phyloP scores from a whole-genome alignment of 257 asterid genomes.

The Salvia rosmarinus region DNA sequence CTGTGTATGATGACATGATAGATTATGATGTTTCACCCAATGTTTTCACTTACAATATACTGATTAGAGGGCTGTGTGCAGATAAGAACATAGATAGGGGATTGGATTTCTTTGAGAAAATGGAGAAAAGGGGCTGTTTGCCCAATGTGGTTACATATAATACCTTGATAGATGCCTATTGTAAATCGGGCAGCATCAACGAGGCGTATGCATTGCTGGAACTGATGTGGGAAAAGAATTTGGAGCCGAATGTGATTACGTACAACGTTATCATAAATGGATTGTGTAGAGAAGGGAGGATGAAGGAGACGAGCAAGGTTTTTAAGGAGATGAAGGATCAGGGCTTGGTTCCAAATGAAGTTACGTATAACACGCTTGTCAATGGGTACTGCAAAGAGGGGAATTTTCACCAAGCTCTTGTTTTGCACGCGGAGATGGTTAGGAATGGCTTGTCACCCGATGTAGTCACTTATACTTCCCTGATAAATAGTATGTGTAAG shows the following conservation, averaged over 20 bases:
- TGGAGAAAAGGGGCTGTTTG: constrained; percentile 68
- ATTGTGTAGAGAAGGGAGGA: constrained; percentile 72
- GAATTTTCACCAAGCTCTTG: constrained; percentile 81
- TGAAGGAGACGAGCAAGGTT: constrained; percentile 59
- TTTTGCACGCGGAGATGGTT: constrained; percentile 76
- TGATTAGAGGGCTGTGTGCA: constrained; percentile 76
- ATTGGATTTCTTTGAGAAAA: constrained; percentile 51
- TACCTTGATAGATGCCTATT: constrained; percentile 67
- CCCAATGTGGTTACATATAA: constrained; percentile 79
- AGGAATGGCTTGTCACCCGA: constrained; percentile 79
- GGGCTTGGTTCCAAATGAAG: constrained; percentile 72
- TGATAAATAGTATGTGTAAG: constrained; percentile 76
- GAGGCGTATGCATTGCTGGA: constrained; percentile 48
- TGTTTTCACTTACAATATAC: constrained; percentile 73
- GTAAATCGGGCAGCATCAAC: constrained; percentile 58
- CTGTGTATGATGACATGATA: constrained; percentile 58
- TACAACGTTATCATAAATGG: constrained; percentile 76
- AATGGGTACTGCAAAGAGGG: constrained; percentile 84
- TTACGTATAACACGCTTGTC: constrained; percentile 78
- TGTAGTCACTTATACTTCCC: constrained; percentile 83
- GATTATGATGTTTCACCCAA: constrained; percentile 63
- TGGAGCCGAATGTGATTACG: constrained; percentile 74
- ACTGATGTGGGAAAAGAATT: constrained; percentile 56
- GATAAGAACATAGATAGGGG: constrained; percentile 54
- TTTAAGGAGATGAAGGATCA: constrained; percentile 61